These are phyloP conservation scores for Shiraia sp. DNA, from an alignment of 2,329 filamentous ascomycete species.

Conservation along the genomic window DNA sequence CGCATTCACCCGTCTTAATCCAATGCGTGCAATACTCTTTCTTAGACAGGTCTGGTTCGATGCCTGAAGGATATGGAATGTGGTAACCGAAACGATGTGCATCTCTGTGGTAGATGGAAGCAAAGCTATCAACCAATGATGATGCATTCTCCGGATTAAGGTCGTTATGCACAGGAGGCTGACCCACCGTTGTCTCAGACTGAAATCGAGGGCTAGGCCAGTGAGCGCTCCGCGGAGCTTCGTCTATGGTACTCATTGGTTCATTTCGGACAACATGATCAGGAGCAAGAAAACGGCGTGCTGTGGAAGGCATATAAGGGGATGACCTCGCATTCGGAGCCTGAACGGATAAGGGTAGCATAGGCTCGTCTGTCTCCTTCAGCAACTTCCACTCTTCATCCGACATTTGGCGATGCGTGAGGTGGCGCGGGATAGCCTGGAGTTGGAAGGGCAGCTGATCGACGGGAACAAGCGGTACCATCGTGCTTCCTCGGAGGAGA, in stretches of 20 bases:
- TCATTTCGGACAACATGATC: constrained; percentile 20
- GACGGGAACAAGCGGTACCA: constrained; percentile 48
- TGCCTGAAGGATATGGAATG: constrained; percentile 40
- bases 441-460: constrained; percentile 51
- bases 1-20: constrained; percentile 83
- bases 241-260: neutral
- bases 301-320: neutral
- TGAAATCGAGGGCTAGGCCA: neutral
- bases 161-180: neutral
- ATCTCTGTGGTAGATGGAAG: constrained; percentile 28
- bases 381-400: constrained; percentile 31
- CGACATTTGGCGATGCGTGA: constrained; percentile 33
- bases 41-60: constrained; percentile 50
- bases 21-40: constrained; percentile 90
- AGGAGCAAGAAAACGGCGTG: constrained; percentile 18
- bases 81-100: constrained; percentile 32
- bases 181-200: neutral
- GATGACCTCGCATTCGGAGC: neutral
- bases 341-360: constrained; percentile 12
- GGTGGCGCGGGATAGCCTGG: constrained; percentile 39
- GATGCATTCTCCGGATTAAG: neutral
- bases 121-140: constrained; percentile 29
- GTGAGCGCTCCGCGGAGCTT: neutral
- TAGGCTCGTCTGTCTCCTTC: constrained; percentile 14
- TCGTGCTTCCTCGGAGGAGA: constrained; percentile 41